Conservation (phyloP, 306 rosid genomes). For the Glycyrrhiza uralensis region DNA sequence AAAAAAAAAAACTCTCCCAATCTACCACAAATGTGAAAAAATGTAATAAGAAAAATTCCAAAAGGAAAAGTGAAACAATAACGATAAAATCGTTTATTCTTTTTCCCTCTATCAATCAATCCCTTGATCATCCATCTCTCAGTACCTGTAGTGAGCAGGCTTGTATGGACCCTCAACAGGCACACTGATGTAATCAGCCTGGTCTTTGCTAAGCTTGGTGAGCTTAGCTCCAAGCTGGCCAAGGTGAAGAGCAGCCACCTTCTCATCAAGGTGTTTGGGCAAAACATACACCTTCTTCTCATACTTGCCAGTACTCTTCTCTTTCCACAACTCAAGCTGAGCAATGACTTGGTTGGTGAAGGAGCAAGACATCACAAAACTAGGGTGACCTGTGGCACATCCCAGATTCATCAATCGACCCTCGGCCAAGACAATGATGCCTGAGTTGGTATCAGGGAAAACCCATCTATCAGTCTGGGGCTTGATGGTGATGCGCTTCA, state of each 20-base stretch:
- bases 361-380: conserved; percentile 98
- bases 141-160: conserved; percentile 89
- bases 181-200: conserved; percentile 85
- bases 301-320: conserved; percentile 69
- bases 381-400: conserved; percentile 98
- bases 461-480: conserved; percentile 99
- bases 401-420: conserved; percentile 99
- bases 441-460: conserved; percentile 68
- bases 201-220: conserved; percentile 78
- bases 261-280: conserved; percentile 96
- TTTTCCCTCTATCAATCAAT: background rate
- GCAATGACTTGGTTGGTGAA: conserved; percentile 98
- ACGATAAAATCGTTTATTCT: background rate
- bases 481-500: conserved; percentile 82
- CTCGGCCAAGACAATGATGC: conserved; percentile 84
- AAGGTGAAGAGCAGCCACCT: conserved; percentile 93
- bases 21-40: conserved; percentile 17
- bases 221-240: conserved; percentile 94
- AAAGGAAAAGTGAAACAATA: background rate
- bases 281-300: conserved; percentile 90
- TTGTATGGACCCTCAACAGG: conserved; percentile 96
- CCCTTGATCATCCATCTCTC: conserved; percentile 31
- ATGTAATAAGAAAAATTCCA: background rate
- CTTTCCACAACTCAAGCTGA: conserved; percentile 93
- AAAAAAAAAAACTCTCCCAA: conserved; percentile 17